Base-by-base conservation (phyloP, 495 filamentous ascomycete genomes). In the Corynascus novoguineensis region DNA sequence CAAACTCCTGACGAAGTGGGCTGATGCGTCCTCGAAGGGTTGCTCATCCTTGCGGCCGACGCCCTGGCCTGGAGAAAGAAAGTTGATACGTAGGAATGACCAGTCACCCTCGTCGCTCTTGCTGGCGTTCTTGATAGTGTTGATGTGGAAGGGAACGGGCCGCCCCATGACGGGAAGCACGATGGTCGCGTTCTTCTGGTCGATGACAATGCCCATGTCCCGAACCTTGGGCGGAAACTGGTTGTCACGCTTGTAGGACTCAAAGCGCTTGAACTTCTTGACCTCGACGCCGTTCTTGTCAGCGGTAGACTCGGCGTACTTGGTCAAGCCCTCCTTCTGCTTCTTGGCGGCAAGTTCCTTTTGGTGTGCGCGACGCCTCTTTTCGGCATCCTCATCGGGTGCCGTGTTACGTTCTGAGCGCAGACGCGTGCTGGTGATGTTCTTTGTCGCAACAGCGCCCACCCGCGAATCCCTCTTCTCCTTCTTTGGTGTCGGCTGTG, bases 171-270 rank as follows among this genome's bases (percentile, higher is more conserved):
- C 90, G 19, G 95, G 95, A 48, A 97, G 83, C 46, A 97, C 84
- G 37, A 99, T 80, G 11, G 92, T 97, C 50, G 83, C 83, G 60
- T 88, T 91, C 74, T 95, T 97, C 52, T 81, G 78, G 69, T 99
- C 95, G 34, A 97, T 88, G 38, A 95, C 82, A 48, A 99, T 87
- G 25, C 84, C 85, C 41, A 97, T 77, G 63, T 95, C 91, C 65
- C 85, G 84, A 59, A 95, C 85, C 71, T 82, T 83, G 10, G 79
- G 66, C 2, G 95, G 95, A 46, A 99, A 83, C 66, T 97, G 92
- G 63, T 92, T 96, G 69, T 99, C 93, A 25, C 95, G 84, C 75
- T 97, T 99, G 75, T 99, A 99, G 1, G 95, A 97, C 72, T 97
- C 95, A 67, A 97, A 99, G 35, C 88, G 87, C 75, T 97, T 97